Evolutionary conservation across 208 protist genomes (phyloP), one percentile per base, ranked within the genome.

Genomic region (Phytomonas francai): DNA sequence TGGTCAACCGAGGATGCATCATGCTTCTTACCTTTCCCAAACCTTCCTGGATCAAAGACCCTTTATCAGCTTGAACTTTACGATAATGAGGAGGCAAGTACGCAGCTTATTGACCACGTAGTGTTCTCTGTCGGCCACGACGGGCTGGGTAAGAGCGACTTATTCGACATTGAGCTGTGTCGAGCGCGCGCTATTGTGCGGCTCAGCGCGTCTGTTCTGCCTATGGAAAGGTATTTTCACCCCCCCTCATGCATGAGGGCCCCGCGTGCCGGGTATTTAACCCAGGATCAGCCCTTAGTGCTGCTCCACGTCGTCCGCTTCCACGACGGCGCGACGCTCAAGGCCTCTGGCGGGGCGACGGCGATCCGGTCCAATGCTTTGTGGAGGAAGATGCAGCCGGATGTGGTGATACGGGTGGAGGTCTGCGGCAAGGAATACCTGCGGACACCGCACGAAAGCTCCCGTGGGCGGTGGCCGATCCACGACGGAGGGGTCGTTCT

Each of bases 11-110:
- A 79, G 29, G 81, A 86, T 58, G 86, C 87, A 27, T 84, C 87
- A 65, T 93, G 90, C 67, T 77, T 95, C 62, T 71, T 95, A 58
- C 68, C 70, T 34, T 93, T 85, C 72, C 87, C 90, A 0, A 69
- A 59, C 27, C 81, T 93, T 39, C 59, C 51, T 34, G 87, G 84
- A 14, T 85, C 80, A 74, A 79, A 68, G 0, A 72, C 69, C 6
- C 71, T 70, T 16, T 93, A 92, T 67, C 63, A 67, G 29, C 63
- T 95, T 22, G 87, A 95, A 62, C 78, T 95, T 39, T 90, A 81
- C 65, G 90, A 95, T 76, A 93, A 80, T 71, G 87, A 91, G 59
- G 80, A 80, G 45, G 33, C 56, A 28, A 79, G 73, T 9, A 71
- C 45, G 19, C 45, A 54, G 19, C 45, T 73, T 19, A 66, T 95